Conservation (phyloP, 2,329 filamentous ascomycete species). For the Hymenoscyphus occultus region DNA sequence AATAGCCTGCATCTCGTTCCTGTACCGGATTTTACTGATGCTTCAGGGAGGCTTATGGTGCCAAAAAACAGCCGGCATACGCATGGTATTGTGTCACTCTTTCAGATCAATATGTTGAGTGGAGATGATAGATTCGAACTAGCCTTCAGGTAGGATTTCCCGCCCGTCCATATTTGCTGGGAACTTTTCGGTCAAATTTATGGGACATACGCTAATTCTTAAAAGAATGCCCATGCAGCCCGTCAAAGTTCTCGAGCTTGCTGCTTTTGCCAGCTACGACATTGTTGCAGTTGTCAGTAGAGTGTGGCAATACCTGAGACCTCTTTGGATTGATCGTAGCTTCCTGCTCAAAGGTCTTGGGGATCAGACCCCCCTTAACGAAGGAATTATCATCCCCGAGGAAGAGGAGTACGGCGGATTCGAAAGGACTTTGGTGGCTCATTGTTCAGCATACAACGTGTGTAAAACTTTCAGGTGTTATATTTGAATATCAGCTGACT, state of each 20-base stretch:
- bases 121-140: conserved; percentile 66
- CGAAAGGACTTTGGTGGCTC: conserved; percentile 65
- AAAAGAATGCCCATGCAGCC: conserved; percentile 52
- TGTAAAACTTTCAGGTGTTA: conserved; percentile 5
- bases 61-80: conserved; percentile 47
- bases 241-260: conserved; percentile 55
- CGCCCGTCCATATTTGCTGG: neutral
- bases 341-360: conserved; percentile 60
- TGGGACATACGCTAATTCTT: neutral
- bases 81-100: conserved; percentile 62
- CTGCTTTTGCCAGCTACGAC: conserved; percentile 61
- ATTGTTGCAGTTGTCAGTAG: conserved; percentile 61
- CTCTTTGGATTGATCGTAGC: conserved; percentile 62
- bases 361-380: conserved; percentile 46
- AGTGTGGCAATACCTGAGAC: conserved; percentile 60
- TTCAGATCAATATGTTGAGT: conserved; percentile 55
- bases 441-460: conserved; percentile 66
- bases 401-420: conserved; percentile 60
- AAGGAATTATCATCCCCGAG: conserved; percentile 43
- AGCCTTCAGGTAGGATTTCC: conserved; percentile 44
- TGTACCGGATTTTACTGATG: conserved; percentile 54
- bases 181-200: neutral
- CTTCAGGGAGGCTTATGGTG: conserved; percentile 42
- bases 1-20: conserved; percentile 69
- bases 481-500: conserved; percentile 7